phyloP scores from a whole-genome alignment of 2,329 filamentous ascomycete species.

The Claviceps sorghi region DNA sequence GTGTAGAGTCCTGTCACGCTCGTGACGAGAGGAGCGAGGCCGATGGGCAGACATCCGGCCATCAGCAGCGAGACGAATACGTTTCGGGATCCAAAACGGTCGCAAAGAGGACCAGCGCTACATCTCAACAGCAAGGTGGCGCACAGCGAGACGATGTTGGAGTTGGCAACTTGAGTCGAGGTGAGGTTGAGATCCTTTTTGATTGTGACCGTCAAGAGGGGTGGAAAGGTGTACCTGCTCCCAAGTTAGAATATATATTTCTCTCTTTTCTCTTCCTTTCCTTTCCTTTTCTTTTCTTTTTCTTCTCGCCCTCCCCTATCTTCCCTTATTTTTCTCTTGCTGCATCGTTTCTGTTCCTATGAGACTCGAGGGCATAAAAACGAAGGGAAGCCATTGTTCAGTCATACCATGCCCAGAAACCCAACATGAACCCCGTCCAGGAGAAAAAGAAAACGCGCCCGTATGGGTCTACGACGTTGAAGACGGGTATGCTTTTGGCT shows the following conservation, averaged over 20 bases:
- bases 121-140: slow-evolving; percentile 60
- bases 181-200: slow-evolving; percentile 62
- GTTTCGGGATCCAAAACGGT: slow-evolving; percentile 64
- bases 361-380: neutral
- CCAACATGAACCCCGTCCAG: slow-evolving; percentile 73
- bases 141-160: slow-evolving; percentile 70
- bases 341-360: too few species aligned
- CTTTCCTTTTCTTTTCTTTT: too few species aligned
- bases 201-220: slow-evolving; percentile 64
- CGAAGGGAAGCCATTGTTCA: neutral
- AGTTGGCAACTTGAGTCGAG: slow-evolving; percentile 63
- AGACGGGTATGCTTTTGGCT: slow-evolving; percentile 60
- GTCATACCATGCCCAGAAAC: slow-evolving; percentile 65
- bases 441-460: slow-evolving; percentile 84
- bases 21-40: slow-evolving; percentile 63
- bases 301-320: too few species aligned
- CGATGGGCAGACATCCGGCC: slow-evolving; percentile 64
- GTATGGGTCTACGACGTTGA: slow-evolving; percentile 68
- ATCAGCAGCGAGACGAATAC: slow-evolving; percentile 71
- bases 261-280: too few species aligned
- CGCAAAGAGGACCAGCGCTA: slow-evolving; percentile 69
- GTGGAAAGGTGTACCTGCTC: slow-evolving; percentile 66
- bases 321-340: too few species aligned
- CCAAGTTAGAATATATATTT: neutral
- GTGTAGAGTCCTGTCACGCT: slow-evolving; percentile 48